phyloP scores from a whole-genome alignment of 768 basidiomycete species.

The Leucocoprinus birnbaumii region DNA sequence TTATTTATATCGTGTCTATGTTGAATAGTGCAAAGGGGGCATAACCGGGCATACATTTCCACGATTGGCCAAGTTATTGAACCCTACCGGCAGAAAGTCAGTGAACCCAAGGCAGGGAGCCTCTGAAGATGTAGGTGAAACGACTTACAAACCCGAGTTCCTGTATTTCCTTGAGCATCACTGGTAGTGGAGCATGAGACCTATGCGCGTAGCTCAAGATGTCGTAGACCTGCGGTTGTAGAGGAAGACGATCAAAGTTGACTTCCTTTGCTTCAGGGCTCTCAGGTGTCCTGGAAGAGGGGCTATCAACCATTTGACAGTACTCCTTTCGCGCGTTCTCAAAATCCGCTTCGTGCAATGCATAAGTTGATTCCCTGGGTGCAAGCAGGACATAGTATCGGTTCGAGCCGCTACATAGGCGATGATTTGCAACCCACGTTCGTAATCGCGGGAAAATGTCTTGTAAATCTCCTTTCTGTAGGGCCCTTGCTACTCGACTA shows the following conservation, averaged over 20 bases:
- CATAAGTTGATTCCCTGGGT: slow-evolving; percentile 59
- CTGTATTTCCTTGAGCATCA: slow-evolving; percentile 55
- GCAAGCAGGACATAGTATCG: slow-evolving; percentile 55
- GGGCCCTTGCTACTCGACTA: slow-evolving; percentile 43
- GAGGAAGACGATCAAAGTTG: slow-evolving; percentile 61
- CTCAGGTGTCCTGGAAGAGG: background rate
- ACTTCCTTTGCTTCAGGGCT: background rate
- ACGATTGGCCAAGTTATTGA: slow-evolving; percentile 74
- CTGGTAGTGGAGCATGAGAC: slow-evolving; percentile 47
- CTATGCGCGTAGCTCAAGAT: slow-evolving; percentile 66
- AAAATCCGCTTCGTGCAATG: slow-evolving; percentile 44
- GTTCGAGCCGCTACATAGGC: slow-evolving; percentile 58
- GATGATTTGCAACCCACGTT: slow-evolving; percentile 59
- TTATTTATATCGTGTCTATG: slow-evolving; percentile 1
- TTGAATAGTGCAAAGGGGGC: slow-evolving; percentile 42
- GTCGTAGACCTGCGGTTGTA: slow-evolving; percentile 67
- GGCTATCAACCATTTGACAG: slow-evolving; percentile 17
- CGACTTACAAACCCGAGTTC: slow-evolving; percentile 58
- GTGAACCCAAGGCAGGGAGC: background rate
- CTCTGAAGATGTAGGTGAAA: background rate
- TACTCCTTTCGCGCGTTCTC: slow-evolving; percentile 39
- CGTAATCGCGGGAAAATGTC: slow-evolving; percentile 35
- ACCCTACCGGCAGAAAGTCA: slow-evolving; percentile 34
- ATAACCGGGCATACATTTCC: slow-evolving; percentile 61
- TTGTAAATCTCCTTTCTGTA: slow-evolving; percentile 38